These are phyloP conservation scores for Fusarium lyarnte DNA, from an alignment of 2,329 filamentous ascomycete genomes.

Conservation along the genomic window DNA sequence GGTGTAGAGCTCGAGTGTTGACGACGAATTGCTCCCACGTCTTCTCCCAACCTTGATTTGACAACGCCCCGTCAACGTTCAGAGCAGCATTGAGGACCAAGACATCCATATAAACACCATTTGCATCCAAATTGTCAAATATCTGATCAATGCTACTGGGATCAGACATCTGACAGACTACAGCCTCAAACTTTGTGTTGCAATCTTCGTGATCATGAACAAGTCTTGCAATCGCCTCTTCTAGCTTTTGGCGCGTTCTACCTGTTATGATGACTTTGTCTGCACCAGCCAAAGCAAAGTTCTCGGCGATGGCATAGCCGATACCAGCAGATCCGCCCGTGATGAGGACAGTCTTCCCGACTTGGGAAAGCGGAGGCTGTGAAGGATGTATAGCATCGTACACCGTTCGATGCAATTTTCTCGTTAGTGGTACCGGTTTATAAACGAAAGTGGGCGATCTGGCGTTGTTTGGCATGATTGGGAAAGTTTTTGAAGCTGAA, in stretches of 20 bases:
- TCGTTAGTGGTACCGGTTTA: neutral
- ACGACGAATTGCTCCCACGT: neutral
- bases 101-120: neutral
- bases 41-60: neutral
- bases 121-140: neutral
- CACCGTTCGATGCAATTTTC: neutral
- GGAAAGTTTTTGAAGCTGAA: neutral
- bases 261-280: neutral
- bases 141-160: neutral
- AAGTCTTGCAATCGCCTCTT: neutral
- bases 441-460: neutral
- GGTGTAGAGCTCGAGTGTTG: neutral
- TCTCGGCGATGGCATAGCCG: neutral
- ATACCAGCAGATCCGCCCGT: neutral
- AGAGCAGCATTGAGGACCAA: neutral
- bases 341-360: neutral
- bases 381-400: neutral
- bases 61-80: neutral
- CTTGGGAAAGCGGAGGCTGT: neutral
- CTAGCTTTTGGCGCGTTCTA: neutral
- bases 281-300: neutral
- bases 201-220: fast-evolving
- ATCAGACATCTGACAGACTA: neutral
- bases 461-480: neutral
- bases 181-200: neutral